These are phyloP conservation scores for Stachybotrys chartarum DNA, from an alignment of 2,329 filamentous ascomycete genomes.

Conservation along the genomic window DNA sequence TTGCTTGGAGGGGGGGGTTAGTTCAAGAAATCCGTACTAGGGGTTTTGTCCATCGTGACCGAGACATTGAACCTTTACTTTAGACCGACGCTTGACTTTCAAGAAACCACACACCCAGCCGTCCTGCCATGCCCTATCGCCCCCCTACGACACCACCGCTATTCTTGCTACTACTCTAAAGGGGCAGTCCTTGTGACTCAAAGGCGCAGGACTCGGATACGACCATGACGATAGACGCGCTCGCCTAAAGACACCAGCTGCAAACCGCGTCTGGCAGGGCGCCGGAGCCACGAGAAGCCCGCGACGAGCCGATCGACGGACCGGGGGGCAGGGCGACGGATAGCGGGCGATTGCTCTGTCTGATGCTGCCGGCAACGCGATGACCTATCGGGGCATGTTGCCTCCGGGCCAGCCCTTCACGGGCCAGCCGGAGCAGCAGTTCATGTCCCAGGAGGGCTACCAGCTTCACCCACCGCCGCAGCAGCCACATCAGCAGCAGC, in stretches of 20 bases:
- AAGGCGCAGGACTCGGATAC: not conserved
- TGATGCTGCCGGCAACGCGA: not conserved
- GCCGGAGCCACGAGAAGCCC: too few relatives aligned
- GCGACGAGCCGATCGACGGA: not conserved
- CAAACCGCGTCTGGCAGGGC: too few relatives aligned
- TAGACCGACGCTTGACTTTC: not conserved
- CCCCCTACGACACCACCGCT: too few relatives aligned
- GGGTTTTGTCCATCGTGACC: not conserved
- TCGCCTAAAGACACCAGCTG: not conserved
- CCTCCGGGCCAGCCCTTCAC: constrained; percentile 32
- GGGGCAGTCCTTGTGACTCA: not conserved
- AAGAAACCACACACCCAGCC: not conserved
- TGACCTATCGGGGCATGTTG: constrained; percentile 29
- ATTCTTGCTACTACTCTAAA: not conserved
- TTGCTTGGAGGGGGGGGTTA: not conserved
- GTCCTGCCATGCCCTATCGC: too few relatives aligned
- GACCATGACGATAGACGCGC: not conserved
- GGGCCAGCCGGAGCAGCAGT: constrained; percentile 24
- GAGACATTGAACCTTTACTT: not conserved
- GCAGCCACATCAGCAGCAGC: constrained; percentile 15
- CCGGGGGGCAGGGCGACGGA: not conserved
- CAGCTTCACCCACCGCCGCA: constrained; percentile 18
- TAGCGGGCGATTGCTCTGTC: not conserved
- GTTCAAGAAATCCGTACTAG: not conserved
- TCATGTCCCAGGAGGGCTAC: constrained; percentile 6